Percentiles rank a stretch among this genome's conserved stretches.
Conservation (phyloP, 805 yeast species). For the Schwanniomyces sp. region DNA sequence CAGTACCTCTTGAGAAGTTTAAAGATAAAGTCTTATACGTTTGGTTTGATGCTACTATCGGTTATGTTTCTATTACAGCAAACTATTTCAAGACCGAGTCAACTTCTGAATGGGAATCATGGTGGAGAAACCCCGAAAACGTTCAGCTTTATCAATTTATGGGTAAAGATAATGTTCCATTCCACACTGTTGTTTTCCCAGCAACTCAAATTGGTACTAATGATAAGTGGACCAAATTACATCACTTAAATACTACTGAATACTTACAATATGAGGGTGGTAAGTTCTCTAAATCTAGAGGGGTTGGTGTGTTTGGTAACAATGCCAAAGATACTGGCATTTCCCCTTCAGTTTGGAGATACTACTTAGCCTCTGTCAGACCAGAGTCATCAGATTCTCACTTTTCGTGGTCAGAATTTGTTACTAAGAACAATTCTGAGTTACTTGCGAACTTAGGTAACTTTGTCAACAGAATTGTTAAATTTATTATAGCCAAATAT, state of each 20-base stretch:
- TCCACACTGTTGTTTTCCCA: conserved; percentile 98
- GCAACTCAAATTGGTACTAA: conserved; percentile 85
- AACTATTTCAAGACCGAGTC: conserved; percentile 56
- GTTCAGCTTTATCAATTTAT: conserved; percentile 92
- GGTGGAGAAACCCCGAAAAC: conserved; percentile 96
- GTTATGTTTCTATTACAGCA: conserved; percentile 95
- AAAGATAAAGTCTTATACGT: conserved; percentile 92
- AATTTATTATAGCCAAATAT: conserved; percentile 87
- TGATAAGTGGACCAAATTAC: conserved; percentile 86
- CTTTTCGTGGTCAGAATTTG: conserved; percentile 97
- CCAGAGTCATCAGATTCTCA: conserved; percentile 97
- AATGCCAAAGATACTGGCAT: conserved; percentile 93
- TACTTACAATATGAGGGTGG: conserved; percentile 98
- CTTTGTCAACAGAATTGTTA: conserved; percentile 90
- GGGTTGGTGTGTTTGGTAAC: conserved; percentile 97
- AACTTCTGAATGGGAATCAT: conserved; percentile 64
- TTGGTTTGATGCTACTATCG: conserved; percentile 99
- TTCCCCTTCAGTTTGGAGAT: conserved; percentile 95
- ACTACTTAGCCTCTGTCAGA: conserved; percentile 85
- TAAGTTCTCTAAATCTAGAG: conserved; percentile 96
- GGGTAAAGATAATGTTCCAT: conserved; percentile 99
- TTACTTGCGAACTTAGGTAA: conserved; percentile 95
- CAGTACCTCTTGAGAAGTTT: conserved; percentile 87
- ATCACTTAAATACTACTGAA: conserved; percentile 92
- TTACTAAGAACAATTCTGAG: conserved; percentile 89